Percentiles rank a stretch among this genome's conserved stretches.
phyloP scores from a whole-genome alignment of 2,329 filamentous ascomycete genomes.

The Apiospora aurea region DNA sequence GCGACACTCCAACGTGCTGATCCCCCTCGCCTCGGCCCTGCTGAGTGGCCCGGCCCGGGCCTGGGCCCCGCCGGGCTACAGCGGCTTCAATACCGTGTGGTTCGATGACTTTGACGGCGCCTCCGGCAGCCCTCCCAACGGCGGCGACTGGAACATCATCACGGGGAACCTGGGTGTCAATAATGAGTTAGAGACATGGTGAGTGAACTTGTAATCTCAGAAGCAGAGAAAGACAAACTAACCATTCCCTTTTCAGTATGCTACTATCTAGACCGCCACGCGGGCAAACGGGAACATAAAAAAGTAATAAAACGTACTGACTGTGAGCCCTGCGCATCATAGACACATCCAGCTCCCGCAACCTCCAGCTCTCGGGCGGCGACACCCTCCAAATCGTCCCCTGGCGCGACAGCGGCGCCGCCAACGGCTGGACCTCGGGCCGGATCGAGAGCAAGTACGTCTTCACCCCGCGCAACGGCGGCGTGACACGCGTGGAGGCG shows the following conservation, averaged over 20 bases:
- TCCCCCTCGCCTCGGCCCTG: not conserved
- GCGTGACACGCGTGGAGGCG: conserved; percentile 48
- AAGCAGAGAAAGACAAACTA: not conserved
- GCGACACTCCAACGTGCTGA: conserved; percentile 6
- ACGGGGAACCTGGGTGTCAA: conserved; percentile 39
- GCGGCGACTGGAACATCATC: conserved; percentile 54
- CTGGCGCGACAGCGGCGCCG: conserved; percentile 25
- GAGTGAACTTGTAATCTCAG: not conserved
- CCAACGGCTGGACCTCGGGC: conserved; percentile 50
- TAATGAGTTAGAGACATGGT: conserved; percentile 28
- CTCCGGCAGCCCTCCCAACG: conserved; percentile 47
- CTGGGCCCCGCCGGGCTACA: conserved; percentile 20
- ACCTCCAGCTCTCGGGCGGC: conserved; percentile 29
- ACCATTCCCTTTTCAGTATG: not conserved
- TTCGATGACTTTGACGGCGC: conserved; percentile 46
- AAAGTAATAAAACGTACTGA: not conserved
- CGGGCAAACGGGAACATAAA: too few species aligned
- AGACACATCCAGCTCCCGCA: conserved; percentile 26
- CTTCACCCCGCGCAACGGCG: conserved; percentile 46
- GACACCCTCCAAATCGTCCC: conserved; percentile 30
- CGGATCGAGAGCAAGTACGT: conserved; percentile 49
- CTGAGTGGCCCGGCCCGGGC: not conserved
- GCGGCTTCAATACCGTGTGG: conserved; percentile 15
- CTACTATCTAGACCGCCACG: too few species aligned
- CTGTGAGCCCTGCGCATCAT: not conserved